phyloP scores from a whole-genome alignment of 1,284 basidiomycete species.

The Heterobasidion parviporum region DNA sequence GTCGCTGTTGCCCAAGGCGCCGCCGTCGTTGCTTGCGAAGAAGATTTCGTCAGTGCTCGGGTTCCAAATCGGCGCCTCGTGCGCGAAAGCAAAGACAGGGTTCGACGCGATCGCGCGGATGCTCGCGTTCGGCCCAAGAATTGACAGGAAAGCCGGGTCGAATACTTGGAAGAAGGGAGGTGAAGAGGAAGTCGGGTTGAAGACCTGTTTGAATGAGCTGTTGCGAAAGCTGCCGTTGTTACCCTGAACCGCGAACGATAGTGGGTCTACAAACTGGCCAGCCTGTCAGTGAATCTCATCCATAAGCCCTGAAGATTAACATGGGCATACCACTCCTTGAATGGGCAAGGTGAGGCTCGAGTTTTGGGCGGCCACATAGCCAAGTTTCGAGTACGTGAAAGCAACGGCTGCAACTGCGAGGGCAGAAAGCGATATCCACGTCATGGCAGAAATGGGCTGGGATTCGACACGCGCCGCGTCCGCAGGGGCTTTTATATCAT shows the following conservation, averaged over 20 bases:
- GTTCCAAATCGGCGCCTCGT: slow-evolving; percentile 65
- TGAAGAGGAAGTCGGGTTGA: slow-evolving; percentile 32
- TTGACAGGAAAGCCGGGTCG: slow-evolving; percentile 45
- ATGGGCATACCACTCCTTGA: background rate
- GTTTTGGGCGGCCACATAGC: background rate
- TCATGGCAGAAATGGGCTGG: too few species aligned
- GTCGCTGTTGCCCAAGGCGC: slow-evolving; percentile 32
- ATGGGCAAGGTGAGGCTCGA: background rate
- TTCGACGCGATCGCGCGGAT: slow-evolving; percentile 52
- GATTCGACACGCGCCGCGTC: too few species aligned
- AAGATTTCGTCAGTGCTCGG: slow-evolving; percentile 50
- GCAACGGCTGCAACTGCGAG: background rate
- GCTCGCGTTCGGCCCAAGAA: slow-evolving; percentile 52
- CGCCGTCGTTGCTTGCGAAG: slow-evolving; percentile 40
- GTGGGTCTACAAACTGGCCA: slow-evolving; percentile 21
- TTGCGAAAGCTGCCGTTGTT: slow-evolving; percentile 21
- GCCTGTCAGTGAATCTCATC: background rate
- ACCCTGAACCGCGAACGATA: slow-evolving; percentile 22
- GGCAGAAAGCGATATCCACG: too few species aligned
- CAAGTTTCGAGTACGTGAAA: background rate
- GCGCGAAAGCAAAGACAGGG: slow-evolving; percentile 57
- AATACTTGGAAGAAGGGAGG: slow-evolving; percentile 68
- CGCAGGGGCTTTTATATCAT: too few species aligned
- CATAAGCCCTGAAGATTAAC: background rate
- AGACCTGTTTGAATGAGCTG: slow-evolving; percentile 16